phyloP scores from a whole-genome alignment of 805 yeast species.

The Candida maesae region DNA sequence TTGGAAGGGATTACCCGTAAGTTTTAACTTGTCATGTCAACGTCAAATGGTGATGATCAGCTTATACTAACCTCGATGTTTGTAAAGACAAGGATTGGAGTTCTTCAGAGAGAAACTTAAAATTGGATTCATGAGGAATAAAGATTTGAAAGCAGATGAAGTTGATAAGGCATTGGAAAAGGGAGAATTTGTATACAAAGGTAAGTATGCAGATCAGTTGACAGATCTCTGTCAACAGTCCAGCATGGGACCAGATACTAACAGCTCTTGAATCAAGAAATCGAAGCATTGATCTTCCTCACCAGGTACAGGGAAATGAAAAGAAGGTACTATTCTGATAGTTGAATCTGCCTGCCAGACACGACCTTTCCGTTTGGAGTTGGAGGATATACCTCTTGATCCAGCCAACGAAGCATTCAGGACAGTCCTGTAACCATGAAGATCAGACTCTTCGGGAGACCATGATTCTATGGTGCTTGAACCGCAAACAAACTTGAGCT shows the following conservation, averaged over 20 bases:
- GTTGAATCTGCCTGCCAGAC: too few relatives aligned
- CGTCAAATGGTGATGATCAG: not conserved
- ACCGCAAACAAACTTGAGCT: too few relatives aligned
- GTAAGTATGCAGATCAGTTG: too few relatives aligned
- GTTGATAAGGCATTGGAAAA: constrained; percentile 14
- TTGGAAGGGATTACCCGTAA: constrained; percentile 22
- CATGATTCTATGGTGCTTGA: too few relatives aligned
- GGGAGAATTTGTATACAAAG: constrained; percentile 21
- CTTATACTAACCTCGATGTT: not conserved
- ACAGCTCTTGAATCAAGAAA: too few relatives aligned
- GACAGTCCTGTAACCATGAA: too few relatives aligned
- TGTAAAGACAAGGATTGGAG: constrained; percentile 15
- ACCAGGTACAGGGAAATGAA: constrained; percentile 21
- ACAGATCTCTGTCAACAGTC: too few relatives aligned
- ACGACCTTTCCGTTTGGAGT: too few relatives aligned
- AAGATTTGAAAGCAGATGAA: constrained; percentile 3
- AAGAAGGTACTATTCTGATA: constrained; percentile 13
- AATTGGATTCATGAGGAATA: constrained; percentile 14
- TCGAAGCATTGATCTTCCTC: constrained; percentile 22
- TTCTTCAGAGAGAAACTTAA: constrained; percentile 15
- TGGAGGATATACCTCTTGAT: too few relatives aligned
- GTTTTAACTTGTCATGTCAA: constrained; percentile 1
- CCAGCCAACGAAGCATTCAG: too few relatives aligned
- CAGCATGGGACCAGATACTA: too few relatives aligned
- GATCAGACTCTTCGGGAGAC: too few relatives aligned